A percentile compares a stretch with the other conserved stretches of the same genome.
Conservation (phyloP, 2,329 filamentous ascomycete species). For the Diaporthe sp. region DNA sequence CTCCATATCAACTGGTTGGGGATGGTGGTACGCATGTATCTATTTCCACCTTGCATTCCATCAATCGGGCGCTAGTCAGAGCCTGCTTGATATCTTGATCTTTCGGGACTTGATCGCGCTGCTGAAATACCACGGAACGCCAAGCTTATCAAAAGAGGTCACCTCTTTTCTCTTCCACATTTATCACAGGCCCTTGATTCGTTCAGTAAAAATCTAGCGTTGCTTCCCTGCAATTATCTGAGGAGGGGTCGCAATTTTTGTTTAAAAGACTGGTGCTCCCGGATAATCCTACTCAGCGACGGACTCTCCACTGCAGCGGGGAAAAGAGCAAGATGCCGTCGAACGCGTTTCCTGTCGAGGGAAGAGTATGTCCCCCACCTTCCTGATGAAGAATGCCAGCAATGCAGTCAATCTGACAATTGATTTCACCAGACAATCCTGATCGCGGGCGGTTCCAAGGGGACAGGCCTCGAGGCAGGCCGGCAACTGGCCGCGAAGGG, state of each 20-base stretch:
- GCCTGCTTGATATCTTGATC: neutral
- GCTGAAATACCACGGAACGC: neutral
- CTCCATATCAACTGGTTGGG: neutral
- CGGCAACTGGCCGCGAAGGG: slow-evolving; percentile 84
- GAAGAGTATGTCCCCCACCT: slow-evolving; percentile 23
- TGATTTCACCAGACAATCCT: slow-evolving; percentile 78
- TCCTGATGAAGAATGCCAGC: neutral
- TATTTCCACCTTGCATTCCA: neutral
- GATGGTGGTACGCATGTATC: neutral
- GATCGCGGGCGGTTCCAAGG: slow-evolving; percentile 92
- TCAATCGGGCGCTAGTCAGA: neutral
- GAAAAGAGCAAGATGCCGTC: neutral
- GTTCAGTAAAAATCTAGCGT: neutral
- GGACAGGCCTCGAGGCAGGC: slow-evolving; percentile 85
- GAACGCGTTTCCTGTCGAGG: slow-evolving; percentile 30
- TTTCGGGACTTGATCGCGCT: neutral
- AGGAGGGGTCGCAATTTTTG: neutral
- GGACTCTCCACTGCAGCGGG: neutral
- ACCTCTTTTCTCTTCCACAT: neutral
- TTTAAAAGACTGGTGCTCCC: neutral
- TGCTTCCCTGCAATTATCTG: neutral
- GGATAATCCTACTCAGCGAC: neutral
- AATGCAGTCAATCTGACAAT: slow-evolving; percentile 24
- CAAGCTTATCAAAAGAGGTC: neutral
- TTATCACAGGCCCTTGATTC: neutral